Percentiles rank a stretch among this genome's conserved stretches.
Conservation (phyloP, 495 filamentous ascomycete genomes). For the Penicillium arizonense region DNA sequence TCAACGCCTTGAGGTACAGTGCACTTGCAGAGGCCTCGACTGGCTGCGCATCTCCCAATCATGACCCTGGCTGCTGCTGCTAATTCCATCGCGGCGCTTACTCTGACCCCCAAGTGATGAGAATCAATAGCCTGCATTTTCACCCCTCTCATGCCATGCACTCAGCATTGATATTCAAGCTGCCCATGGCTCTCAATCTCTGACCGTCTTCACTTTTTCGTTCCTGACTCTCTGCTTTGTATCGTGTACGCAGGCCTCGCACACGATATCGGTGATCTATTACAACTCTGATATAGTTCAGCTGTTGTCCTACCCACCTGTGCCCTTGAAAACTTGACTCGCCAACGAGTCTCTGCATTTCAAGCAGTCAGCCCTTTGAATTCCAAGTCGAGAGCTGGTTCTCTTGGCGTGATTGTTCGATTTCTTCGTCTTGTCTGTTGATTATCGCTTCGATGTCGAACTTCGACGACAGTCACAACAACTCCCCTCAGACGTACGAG, state of each 20-base stretch:
- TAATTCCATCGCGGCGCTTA: slow-evolving; percentile 35
- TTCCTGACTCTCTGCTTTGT: slow-evolving; percentile 10
- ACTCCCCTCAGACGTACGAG: slow-evolving; percentile 33
- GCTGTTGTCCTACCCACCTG: slow-evolving; percentile 19
- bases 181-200: slow-evolving; percentile 15
- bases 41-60: slow-evolving; percentile 27
- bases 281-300: slow-evolving; percentile 18
- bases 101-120: slow-evolving; percentile 23
- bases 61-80: slow-evolving; percentile 15
- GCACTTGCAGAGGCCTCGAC: slow-evolving; percentile 16
- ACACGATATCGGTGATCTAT: slow-evolving; percentile 25
- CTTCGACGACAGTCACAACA: slow-evolving; percentile 25
- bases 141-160: slow-evolving; percentile 12
- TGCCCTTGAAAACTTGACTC: slow-evolving; percentile 15
- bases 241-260: slow-evolving; percentile 38
- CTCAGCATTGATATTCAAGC: slow-evolving; percentile 39
- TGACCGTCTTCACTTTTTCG: slow-evolving; percentile 15
- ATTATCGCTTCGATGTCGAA: slow-evolving; percentile 24
- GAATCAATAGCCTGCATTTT: slow-evolving; percentile 21
- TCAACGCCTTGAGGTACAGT: slow-evolving; percentile 10
- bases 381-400: slow-evolving; percentile 35
- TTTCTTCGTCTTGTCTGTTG: slow-evolving; percentile 3
- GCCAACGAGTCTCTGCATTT: slow-evolving; percentile 2
- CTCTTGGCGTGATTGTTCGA: slow-evolving; percentile 25
- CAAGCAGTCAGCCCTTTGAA: background rate